Evolutionary conservation across 1,284 basidiomycete genomes (phyloP), one percentile per base, ranked within the genome.

Genomic region (Entoloma clypeatum): DNA sequence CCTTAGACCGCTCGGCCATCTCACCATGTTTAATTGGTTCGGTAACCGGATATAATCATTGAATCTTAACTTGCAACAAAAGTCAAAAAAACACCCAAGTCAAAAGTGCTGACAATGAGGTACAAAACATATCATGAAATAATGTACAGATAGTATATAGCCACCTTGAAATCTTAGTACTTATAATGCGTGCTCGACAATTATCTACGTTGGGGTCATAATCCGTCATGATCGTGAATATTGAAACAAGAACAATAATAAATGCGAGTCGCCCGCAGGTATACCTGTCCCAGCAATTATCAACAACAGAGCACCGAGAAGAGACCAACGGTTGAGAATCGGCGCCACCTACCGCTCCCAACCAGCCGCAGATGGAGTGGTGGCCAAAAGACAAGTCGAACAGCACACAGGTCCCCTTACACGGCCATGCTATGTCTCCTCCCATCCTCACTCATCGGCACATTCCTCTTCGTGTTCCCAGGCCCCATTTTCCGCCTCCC

Each of bases 1-100:
- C 81, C 81, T 84, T 82, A 78, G 81, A 85, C 80, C 80, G 79
- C 81, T 84, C 81, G 81, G 79, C 80, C 81, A 83, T 82, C 79
- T 80, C 76, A 59, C 63, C 62, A 44, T 50, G 29, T 39, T n/a
- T n/a, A n/a, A n/a, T n/a, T n/a, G n/a, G n/a, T n/a, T n/a, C n/a
- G n/a, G n/a, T n/a, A n/a, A n/a, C n/a, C n/a, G n/a, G n/a, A n/a
- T n/a, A n/a, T n/a, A n/a, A n/a, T n/a, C n/a, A n/a, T n/a, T n/a
- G n/a, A n/a, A n/a, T n/a, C n/a, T n/a, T n/a, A n/a, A n/a, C n/a
- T n/a, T n/a, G n/a, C n/a, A n/a, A n/a, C n/a, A n/a, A n/a, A n/a
- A n/a, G n/a, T n/a, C n/a, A n/a, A n/a, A n/a, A n/a, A n/a, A 16
- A n/a, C 28, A 11, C n/a, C 28, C n/a, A 30, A 13, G n/a, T 30